Evolutionary conservation across 1,139 yeast species (phyloP), one percentile per base, ranked within the genome.

Genomic region (Yamadazyma triangularis): DNA sequence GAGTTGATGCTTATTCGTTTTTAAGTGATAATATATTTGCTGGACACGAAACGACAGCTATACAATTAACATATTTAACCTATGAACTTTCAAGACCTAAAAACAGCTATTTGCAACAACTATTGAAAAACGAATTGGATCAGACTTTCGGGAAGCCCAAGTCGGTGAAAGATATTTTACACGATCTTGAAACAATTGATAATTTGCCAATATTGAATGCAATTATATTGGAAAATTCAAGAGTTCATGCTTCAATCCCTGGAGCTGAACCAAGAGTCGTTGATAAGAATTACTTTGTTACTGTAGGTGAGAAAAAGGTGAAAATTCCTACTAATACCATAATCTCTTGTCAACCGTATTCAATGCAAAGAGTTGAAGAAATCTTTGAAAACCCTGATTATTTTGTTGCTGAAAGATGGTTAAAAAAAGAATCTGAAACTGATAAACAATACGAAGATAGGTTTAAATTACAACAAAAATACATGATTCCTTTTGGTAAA

Each of bases 21-120:
- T 44, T 67, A 14, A 59, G 64, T 4, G 70, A 64, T 35, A 60
- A 60, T 41, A 64, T 66, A 13, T 65, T 65, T 32, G 91, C 91
- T 1, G 91, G 91, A 3, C 88, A 81, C 47, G 85, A 80, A 48
- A 81, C 91, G 2, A 80, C 89, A 0, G 88, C 86, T 0, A 71
- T 78, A 4, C 79, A 80, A 12, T 53, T 81, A 35, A 64, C 85
- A 1, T 81, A 72, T 49, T 53, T 77, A 30, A 63, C 76, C 9
- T 80, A 77, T 59, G 78, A 78, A 45, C 51, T 80, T 29, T 77
- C 85, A 2, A 58, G 75, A 32, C 77, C 77, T 0, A 55, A 55
- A 7, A 59, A 75, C 42, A 36, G 41, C 2, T 47, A 53, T 11
- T 54, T 70, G 28, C 85, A 78, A 45, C 38, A 45, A 2, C 50